A percentile compares a stretch with the other conserved stretches of the same genome.
Evolutionary conservation across 768 basidiomycete genomes (phyloP).

Genomic region (Pisolithus marmoratus): DNA sequence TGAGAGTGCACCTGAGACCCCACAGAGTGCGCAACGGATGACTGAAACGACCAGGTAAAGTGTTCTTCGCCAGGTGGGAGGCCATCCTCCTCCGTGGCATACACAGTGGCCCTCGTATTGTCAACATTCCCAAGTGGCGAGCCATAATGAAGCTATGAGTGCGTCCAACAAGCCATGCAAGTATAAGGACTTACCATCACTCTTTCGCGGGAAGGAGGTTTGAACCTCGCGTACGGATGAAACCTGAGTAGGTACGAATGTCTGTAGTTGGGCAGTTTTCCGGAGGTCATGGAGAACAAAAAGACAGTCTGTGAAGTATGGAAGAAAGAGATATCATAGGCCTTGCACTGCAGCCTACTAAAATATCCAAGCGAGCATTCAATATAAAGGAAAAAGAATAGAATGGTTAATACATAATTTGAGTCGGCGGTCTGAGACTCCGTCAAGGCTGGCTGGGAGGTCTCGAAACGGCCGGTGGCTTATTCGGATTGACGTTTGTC

Average conservation of each 20-base stretch:
- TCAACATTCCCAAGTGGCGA: neutral
- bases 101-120: neutral
- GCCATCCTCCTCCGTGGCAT: neutral
- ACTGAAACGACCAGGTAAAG: neutral
- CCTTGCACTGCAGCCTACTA: neutral
- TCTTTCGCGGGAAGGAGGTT: conserved; percentile 3
- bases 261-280: conserved; percentile 7
- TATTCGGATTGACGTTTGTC: too few species aligned
- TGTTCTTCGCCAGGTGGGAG: neutral
- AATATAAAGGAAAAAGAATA: neutral
- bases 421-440: too few species aligned
- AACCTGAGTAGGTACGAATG: conserved; percentile 6
- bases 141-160: too few species aligned
- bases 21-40: neutral
- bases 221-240: conserved; percentile 8
- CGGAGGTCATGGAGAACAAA: neutral
- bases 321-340: neutral
- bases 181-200: neutral
- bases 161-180: too few species aligned
- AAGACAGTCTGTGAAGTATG: neutral
- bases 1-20: neutral
- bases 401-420: neutral
- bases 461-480: too few species aligned
- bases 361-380: neutral
- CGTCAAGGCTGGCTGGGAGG: too few species aligned